Evolutionary conservation across 768 basidiomycete genomes (phyloP), one percentile per base, ranked within the genome.

Genomic region (Phylloporus scabripes): DNA sequence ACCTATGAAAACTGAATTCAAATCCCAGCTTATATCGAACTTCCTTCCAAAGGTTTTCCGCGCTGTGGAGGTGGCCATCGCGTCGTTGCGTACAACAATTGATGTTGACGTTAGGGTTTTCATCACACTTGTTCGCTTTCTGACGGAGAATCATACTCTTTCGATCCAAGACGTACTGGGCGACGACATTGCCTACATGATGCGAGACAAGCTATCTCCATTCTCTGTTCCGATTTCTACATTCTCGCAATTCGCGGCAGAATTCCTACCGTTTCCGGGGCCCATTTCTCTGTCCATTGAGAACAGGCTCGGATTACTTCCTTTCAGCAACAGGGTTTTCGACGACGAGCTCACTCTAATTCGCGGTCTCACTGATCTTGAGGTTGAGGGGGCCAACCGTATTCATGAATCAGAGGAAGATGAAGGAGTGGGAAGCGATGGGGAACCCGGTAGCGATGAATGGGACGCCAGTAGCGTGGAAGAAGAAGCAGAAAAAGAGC

Each of bases 61-160:
- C 8, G 53, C 57, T 0, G 57, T 71, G 1, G 67, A 70, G 18
- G 26, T 39, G 9, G 46, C 60, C n/a, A 53, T 68, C 6, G 49
- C 60, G 14, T 45, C 52, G 4, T 48, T 59, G 7, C 47, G 51
- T 24, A 47, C 58, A 33, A 54, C 64, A 33, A 51, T 75, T n/a
- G 76, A 81, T 46, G 45, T 84, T 6, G 83, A 85, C 54, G 77
- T 77, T 12, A 67, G 73, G 31, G 61, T 83, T 9, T 83, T 80
- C 58, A 47, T 69, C 14, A 61, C 71, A 14, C 64, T 83, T 20
- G 45, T 83, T 33, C 64, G 64, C 10, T 70, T 71, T 54, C 32
- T 72, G 18, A 60, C 70, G 7, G 44, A 59, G 12, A 52, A 66
- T 23, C 46, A 45, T 15, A 42, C 43, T 0, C 32, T 63, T 17